These are phyloP conservation scores for Fusarium vanettenii DNA, from an alignment of 2,329 filamentous ascomycete species.

Conservation along the genomic window DNA sequence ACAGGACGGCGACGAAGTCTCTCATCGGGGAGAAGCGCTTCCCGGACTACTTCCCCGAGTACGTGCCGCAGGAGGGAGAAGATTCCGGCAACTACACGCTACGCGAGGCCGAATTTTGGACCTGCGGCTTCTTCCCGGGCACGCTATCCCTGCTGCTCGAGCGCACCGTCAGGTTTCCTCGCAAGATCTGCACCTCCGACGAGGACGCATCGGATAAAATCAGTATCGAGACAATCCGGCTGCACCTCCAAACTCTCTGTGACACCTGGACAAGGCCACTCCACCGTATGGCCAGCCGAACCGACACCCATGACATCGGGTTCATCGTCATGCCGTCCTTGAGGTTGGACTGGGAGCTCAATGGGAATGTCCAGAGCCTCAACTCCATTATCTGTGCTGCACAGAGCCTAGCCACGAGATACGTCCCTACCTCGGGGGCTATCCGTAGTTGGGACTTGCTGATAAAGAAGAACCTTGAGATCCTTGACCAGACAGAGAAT, in stretches of 20 bases:
- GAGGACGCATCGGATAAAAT: neutral
- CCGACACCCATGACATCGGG: conserved; percentile 65
- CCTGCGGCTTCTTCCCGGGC: conserved; percentile 56
- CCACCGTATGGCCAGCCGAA: conserved; percentile 53
- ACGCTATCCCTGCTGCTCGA: conserved; percentile 51
- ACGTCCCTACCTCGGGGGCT: conserved; percentile 52
- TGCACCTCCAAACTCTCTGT: conserved; percentile 9
- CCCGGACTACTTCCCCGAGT: conserved; percentile 45
- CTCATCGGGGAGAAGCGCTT: neutral
- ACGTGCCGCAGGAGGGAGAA: conserved; percentile 44
- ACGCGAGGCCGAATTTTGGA: conserved; percentile 54
- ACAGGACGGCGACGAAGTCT: neutral
- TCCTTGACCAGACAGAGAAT: conserved; percentile 43
- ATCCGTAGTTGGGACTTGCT: conserved; percentile 62
- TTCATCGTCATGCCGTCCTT: conserved; percentile 64
- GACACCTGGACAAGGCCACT: conserved; percentile 24
- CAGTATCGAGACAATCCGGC: neutral
- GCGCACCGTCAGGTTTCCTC: conserved; percentile 46
- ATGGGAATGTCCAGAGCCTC: conserved; percentile 50
- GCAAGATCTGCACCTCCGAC: neutral
- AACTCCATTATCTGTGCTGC: conserved; percentile 57
- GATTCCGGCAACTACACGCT: conserved; percentile 42
- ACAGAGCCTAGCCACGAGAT: conserved; percentile 56
- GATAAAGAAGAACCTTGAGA: conserved; percentile 43
- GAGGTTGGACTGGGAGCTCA: conserved; percentile 60